Percentiles rank a stretch among this genome's conserved stretches.
Conservation (phyloP, 305 asterid genomes). For the Ruellia speciosa region DNA sequence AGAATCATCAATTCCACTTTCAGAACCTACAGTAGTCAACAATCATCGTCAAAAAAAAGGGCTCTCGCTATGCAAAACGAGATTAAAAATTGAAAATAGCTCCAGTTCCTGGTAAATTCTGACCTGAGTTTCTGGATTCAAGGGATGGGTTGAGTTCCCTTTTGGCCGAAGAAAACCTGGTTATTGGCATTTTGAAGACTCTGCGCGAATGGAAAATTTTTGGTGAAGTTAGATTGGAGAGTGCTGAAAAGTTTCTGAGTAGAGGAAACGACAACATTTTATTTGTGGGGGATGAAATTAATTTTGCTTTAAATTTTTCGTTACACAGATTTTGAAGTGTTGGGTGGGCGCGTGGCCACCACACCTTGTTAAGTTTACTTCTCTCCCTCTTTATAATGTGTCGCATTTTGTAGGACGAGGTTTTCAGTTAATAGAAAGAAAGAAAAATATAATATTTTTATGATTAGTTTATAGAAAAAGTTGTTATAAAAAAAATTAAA, state of each 20-base stretch:
- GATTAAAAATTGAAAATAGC: background rate
- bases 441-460: no score
- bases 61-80: background rate
- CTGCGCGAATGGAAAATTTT: conserved; percentile 20
- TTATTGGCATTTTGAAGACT: conserved; percentile 26
- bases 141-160: conserved; percentile 19
- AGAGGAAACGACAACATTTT: conserved; percentile 27
- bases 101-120: background rate
- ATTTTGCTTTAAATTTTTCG: no score
- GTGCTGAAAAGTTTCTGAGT: conserved; percentile 20
- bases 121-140: conserved; percentile 35
- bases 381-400: no score
- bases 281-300: no score
- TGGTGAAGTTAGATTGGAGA: conserved; percentile 15
- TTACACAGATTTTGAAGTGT: no score
- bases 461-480: no score
- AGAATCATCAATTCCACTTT: conserved; percentile 28
- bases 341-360: no score
- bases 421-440: no score
- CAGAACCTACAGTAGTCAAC: conserved; percentile 32
- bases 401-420: no score
- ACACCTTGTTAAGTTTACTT: no score
- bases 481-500: no score
- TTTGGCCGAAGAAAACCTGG: conserved; percentile 24
- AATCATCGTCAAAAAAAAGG: background rate